Evolutionary conservation across 192 early-diverging fungal species (phyloP).

Genomic region (Backusella australiensis): DNA sequence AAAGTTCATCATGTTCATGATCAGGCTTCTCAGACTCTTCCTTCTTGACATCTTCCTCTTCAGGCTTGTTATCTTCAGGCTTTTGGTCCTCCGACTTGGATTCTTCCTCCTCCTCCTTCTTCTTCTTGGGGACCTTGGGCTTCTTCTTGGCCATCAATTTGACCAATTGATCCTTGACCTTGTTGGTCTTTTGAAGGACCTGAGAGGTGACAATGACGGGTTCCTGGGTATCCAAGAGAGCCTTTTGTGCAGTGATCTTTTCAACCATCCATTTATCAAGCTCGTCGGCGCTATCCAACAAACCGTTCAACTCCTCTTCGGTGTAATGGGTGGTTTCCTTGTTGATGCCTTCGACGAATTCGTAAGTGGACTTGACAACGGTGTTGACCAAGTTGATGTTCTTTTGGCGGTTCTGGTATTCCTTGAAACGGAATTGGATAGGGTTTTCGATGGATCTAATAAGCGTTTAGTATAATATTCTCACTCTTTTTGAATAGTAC

Average conservation of each 20-base stretch:
- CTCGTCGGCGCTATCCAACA: constrained; percentile 52
- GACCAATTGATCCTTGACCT: constrained; percentile 51
- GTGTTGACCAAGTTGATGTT: constrained; percentile 36
- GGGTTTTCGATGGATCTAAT: constrained; percentile 46
- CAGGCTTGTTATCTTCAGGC: not conserved
- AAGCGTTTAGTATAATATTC: not conserved
- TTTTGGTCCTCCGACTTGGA: constrained; percentile 20
- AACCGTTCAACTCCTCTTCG: constrained; percentile 48
- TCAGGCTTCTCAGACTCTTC: not conserved
- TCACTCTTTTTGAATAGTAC: not conserved
- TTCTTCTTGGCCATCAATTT: constrained; percentile 59
- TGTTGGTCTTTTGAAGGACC: constrained; percentile 47
- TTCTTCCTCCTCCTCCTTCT: constrained; percentile 31
- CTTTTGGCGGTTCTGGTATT: constrained; percentile 44
- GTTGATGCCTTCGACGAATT: constrained; percentile 45
- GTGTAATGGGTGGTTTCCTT: constrained; percentile 55
- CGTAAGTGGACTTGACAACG: constrained; percentile 33
- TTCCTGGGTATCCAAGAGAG: constrained; percentile 52
- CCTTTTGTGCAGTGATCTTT: constrained; percentile 57
- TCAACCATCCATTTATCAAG: constrained; percentile 65
- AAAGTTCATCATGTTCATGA: not conserved
- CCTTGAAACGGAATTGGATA: constrained; percentile 43
- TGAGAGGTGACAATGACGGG: constrained; percentile 63
- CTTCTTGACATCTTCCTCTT: not conserved
- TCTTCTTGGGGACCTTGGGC: constrained; percentile 35